A percentile compares a stretch with the other conserved stretches of the same genome.
phyloP scores from a whole-genome alignment of 78 protist genomes.

The Andalucia godoyi region DNA sequence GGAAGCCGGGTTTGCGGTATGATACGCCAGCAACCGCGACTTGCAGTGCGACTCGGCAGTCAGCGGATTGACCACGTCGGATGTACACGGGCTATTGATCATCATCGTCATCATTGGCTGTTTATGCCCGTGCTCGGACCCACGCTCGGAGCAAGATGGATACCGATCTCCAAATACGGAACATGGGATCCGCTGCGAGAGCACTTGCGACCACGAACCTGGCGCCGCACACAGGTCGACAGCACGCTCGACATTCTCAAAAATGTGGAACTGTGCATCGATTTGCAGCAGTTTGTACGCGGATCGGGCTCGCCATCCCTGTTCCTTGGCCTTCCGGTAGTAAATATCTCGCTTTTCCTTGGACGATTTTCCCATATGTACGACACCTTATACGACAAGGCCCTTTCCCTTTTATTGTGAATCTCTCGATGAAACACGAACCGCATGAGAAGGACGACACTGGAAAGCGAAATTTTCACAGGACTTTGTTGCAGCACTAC shows the following conservation, averaged over 20 bases:
- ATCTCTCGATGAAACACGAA: no score
- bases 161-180: no score
- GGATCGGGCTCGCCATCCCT: constrained; percentile 90
- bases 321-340: constrained; percentile 97
- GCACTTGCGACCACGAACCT: constrained; percentile 82
- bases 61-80: no score
- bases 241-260: constrained; percentile 67
- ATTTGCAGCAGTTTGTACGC: constrained; percentile 97
- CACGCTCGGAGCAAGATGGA: not conserved
- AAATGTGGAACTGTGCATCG: constrained; percentile 78
- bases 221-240: constrained; percentile 99
- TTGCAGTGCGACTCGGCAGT: no score
- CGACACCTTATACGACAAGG: no score
- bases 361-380: no score
- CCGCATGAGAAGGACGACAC: no score
- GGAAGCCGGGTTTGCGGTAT: no score
- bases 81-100: not conserved
- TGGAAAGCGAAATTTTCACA: no score
- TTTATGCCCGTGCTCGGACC: not conserved
- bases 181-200: constrained; percentile 19
- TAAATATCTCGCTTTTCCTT: constrained; percentile 84
- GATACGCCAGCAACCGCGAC: no score
- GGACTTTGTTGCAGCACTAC: no score
- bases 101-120: not conserved
- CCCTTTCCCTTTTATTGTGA: no score